Evolutionary conservation across 768 basidiomycete genomes (phyloP).

Genomic region (Trametes gibbosa): DNA sequence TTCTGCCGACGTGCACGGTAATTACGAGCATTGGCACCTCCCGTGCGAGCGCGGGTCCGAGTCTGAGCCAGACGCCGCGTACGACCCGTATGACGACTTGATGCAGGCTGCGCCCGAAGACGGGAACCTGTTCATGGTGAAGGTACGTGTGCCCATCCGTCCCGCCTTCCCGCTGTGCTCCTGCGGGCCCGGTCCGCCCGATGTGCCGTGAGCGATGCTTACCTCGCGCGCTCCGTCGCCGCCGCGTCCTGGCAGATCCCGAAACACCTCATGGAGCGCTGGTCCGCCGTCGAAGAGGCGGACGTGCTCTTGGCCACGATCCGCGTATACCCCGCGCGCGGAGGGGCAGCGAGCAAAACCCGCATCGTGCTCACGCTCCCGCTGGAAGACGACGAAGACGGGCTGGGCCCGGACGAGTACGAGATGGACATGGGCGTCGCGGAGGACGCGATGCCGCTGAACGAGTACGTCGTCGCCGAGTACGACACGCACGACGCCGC

Average conservation of each 20-base stretch:
- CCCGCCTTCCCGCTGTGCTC: not conserved
- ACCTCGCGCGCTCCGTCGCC: not conserved
- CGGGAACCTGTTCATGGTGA: not conserved
- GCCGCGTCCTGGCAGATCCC: slow-evolving; percentile 54
- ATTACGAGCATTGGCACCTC: not conserved
- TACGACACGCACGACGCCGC: slow-evolving; percentile 43
- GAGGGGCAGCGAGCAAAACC: slow-evolving; percentile 34
- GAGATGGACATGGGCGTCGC: slow-evolving; percentile 83
- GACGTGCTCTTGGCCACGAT: slow-evolving; percentile 78
- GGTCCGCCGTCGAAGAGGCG: slow-evolving; percentile 66
- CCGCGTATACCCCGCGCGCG: slow-evolving; percentile 57
- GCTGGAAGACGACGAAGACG: slow-evolving; percentile 47
- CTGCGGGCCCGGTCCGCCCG: not conserved
- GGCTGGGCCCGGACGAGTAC: slow-evolving; percentile 54
- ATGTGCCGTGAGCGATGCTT: not conserved
- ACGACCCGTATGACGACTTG: not conserved
- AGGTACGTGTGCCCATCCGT: not conserved
- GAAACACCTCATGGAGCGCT: slow-evolving; percentile 77
- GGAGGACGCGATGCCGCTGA: slow-evolving; percentile 49
- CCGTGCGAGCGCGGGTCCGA: not conserved
- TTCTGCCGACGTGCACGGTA: not conserved
- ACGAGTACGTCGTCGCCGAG: slow-evolving; percentile 78
- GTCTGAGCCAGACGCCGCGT: not conserved
- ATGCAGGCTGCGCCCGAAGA: not conserved
- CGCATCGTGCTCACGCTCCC: slow-evolving; percentile 65